These are phyloP conservation scores for Plasmodium blacklocki DNA, from an alignment of 169 alveolate species.

Conservation along the genomic window DNA sequence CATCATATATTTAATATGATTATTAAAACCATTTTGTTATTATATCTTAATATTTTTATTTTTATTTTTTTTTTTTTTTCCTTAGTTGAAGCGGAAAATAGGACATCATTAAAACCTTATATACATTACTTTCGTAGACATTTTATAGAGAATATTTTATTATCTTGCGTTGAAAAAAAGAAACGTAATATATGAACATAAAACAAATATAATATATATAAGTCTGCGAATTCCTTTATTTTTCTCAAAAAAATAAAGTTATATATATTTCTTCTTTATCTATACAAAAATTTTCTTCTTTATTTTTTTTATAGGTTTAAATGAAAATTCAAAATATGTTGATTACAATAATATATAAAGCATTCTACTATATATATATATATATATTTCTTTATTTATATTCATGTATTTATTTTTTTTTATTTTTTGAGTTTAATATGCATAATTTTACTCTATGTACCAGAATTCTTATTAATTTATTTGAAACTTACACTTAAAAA, in stretches of 20 bases:
- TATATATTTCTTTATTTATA: background rate
- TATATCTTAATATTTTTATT: background rate
- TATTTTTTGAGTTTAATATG: constrained; percentile 1
- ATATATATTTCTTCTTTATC: background rate
- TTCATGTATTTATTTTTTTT: background rate
- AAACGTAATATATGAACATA: constrained; percentile 35
- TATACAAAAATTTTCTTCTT: background rate
- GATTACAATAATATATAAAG: constrained; percentile 31
- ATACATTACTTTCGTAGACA: constrained; percentile 59
- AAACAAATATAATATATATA: background rate
- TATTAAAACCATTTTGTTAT: background rate
- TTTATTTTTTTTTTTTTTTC: constrained; percentile 12
- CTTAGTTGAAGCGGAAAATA: constrained; percentile 59
- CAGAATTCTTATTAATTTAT: too few relatives aligned
- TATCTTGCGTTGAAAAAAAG: constrained; percentile 53
- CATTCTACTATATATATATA: background rate
- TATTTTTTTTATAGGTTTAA: constrained; percentile 45
- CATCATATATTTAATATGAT: background rate
- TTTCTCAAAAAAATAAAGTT: too few relatives aligned
- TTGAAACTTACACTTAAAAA: too few relatives aligned
- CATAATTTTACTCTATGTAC: background rate
- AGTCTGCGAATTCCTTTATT: background rate
- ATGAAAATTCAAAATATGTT: constrained; percentile 39
- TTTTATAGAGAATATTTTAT: constrained; percentile 57
- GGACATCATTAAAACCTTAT: constrained; percentile 57